Conservation (phyloP, 345 rosid species). For the Pistacia vera region DNA sequence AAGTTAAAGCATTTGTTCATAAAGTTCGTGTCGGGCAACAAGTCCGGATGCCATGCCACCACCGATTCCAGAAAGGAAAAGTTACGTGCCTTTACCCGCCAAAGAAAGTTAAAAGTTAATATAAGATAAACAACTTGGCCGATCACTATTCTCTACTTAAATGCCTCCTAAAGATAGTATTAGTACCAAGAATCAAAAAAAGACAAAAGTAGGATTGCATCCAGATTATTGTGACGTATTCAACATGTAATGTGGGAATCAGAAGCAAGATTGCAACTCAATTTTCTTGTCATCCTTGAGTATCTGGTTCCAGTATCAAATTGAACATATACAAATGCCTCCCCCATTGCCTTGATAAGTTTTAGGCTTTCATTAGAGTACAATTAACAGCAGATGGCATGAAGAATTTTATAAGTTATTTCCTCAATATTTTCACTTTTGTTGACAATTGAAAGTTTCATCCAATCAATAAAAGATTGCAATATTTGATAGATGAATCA, state of each 20-base stretch:
- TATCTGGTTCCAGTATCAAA: not conserved
- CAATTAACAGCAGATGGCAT: not conserved
- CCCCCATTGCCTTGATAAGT: too few species aligned
- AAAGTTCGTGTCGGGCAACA: conserved; percentile 21
- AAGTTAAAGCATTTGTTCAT: conserved; percentile 22
- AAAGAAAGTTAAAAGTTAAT: not conserved
- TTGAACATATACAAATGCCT: not conserved
- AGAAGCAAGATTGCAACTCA: conserved; percentile 3
- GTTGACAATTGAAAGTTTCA: not conserved
- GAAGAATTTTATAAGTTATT: too few species aligned
- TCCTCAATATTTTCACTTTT: not conserved
- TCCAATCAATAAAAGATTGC: not conserved
- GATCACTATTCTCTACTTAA: not conserved
- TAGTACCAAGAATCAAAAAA: not conserved
- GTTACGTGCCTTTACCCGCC: conserved; percentile 8
- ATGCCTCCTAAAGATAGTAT: not conserved
- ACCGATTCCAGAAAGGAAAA: conserved; percentile 23
- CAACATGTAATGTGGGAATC: not conserved
- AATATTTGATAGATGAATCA: too few species aligned
- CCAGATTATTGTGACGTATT: not conserved
- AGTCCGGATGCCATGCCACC: conserved; percentile 12
- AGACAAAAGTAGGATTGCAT: not conserved
- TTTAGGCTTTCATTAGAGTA: not conserved
- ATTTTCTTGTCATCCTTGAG: not conserved
- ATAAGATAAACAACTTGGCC: conserved; percentile 17